phyloP scores from a whole-genome alignment of 345 rosid genomes.

The Dimocarpus longan region DNA sequence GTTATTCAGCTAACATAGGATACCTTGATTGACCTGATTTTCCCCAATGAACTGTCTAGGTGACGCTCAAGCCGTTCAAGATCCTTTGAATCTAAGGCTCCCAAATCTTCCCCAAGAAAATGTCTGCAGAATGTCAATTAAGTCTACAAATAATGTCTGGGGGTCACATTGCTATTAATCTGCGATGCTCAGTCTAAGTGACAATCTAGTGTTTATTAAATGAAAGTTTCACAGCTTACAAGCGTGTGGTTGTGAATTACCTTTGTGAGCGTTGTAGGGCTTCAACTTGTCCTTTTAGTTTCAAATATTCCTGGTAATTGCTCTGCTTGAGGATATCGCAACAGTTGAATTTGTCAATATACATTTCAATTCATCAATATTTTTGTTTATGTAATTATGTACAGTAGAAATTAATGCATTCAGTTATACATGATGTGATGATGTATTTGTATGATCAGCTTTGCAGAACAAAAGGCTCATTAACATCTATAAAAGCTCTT shows the following conservation, averaged over 20 bases:
- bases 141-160: background rate
- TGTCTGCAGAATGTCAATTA: constrained; percentile 32
- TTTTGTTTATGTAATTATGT: no score
- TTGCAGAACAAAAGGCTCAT: background rate
- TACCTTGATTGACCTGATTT: constrained; percentile 56
- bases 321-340: constrained; percentile 36
- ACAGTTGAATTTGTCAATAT: background rate
- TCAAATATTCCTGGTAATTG: constrained; percentile 65
- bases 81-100: constrained; percentile 38
- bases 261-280: constrained; percentile 68
- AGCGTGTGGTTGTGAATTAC: constrained; percentile 32
- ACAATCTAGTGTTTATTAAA: background rate
- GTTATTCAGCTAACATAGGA: background rate
- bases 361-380: background rate
- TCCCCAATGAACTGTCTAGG: constrained; percentile 45
- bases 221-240: background rate
- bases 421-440: background rate
- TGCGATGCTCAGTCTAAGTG: background rate
- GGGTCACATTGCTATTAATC: background rate
- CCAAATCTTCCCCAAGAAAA: constrained; percentile 56
- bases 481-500: background rate
- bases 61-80: constrained; percentile 52
- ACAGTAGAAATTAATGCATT: background rate
- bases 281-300: constrained; percentile 64
- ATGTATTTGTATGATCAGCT: background rate